Evolutionary conservation across 2,329 filamentous ascomycete genomes (phyloP), one percentile per base, ranked within the genome.

Genomic region (Aspergillus fijiensis): DNA sequence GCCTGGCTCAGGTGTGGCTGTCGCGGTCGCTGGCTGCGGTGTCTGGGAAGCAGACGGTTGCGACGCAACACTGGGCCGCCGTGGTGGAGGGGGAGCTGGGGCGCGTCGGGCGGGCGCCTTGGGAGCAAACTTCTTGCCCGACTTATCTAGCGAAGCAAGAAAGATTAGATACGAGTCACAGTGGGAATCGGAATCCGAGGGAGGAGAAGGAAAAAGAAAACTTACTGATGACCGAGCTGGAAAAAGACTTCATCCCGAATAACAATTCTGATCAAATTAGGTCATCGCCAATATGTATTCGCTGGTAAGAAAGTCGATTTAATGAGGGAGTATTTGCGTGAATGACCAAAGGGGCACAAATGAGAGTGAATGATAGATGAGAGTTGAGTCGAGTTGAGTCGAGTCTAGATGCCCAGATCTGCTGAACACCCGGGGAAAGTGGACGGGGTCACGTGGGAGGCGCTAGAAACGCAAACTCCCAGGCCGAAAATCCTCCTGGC

Each of bases 101-200:
- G 81, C 78, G 60, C 83, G 81, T 70, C 87, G 84, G 65, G 81
- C 80, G 35, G 84, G 85, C 65, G 85, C 84, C 78, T 89, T 91
- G 49, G 89, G 89, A 73, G 89, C 89, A 78, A 92, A 91, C 76
- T 90, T 89, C 78, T 90, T 90, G 75, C 88, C 82, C 78, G 89
- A 88, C 81, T 89, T 88, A 67, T 77, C 81, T 77, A 60, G 9
- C 62, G 42, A 54, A 56, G 29, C 58, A 51, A 33, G 39, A 49
- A 9, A 35, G 7, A 51, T 67, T 51, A 65, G 64, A 45, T 49
- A 48, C 49, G 49, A 27, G 6, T 57, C 39, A 11, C 27, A 31
- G n/a, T 14, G 42, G 35, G 31, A 42, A 51, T 25, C n/a, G 39
- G 47, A 42, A 33, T 29, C 27, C 27, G 27, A 29, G 45, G 31